Conservation (phyloP, 176 grass and related monocot species). For the Areca catechu region DNA sequence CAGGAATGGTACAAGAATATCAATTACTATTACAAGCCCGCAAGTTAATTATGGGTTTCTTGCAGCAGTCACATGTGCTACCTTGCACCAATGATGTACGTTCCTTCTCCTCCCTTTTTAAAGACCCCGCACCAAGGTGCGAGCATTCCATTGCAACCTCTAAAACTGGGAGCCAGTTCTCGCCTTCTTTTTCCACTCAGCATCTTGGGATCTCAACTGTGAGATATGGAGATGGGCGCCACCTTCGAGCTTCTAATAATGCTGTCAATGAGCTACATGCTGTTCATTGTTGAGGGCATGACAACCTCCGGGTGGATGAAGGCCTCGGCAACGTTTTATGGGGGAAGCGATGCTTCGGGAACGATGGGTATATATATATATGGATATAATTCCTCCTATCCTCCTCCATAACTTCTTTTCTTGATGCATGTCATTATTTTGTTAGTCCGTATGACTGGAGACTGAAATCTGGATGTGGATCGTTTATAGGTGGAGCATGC, state of each 20-base stretch:
- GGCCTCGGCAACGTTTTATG: slow-evolving; percentile 20
- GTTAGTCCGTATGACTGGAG: too few relatives aligned
- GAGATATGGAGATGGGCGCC: neutral
- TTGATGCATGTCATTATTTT: neutral
- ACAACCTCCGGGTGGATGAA: slow-evolving; percentile 6
- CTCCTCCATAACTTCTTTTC: too few relatives aligned
- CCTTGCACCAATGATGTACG: too few relatives aligned
- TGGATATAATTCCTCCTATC: neutral
- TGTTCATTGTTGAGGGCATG: neutral
- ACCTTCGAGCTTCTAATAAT: neutral
- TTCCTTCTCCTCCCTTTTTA: too few relatives aligned
- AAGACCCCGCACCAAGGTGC: too few relatives aligned
- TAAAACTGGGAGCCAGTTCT: too few relatives aligned
- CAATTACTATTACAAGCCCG: too few relatives aligned
- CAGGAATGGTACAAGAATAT: too few relatives aligned
- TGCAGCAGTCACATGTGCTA: too few relatives aligned
- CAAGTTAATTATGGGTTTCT: too few relatives aligned
- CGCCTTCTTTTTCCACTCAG: too few relatives aligned
- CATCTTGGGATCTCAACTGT: neutral
- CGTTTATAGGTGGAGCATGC: slow-evolving; percentile 11
- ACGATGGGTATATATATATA: slow-evolving; percentile 14
- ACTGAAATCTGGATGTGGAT: neutral
- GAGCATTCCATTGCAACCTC: too few relatives aligned
- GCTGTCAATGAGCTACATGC: neutral
- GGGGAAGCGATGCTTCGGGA: slow-evolving; percentile 18